Evolutionary conservation across 139 green algal genomes (phyloP), one percentile per base, ranked within the genome.

Genomic region (Asterochloris erici): DNA sequence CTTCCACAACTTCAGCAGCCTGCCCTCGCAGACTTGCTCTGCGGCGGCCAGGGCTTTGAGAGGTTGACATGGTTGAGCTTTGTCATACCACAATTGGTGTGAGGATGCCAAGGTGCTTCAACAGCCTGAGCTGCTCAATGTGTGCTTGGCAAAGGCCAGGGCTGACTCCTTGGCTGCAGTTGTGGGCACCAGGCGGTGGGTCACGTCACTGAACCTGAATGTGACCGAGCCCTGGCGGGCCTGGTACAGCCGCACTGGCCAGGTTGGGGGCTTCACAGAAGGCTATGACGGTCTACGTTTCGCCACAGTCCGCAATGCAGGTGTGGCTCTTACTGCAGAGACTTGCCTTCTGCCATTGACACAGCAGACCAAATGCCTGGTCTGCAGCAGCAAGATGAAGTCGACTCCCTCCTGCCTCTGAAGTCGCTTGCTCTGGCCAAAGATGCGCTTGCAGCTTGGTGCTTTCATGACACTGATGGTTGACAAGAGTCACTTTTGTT

Each of bases 201-300:
- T 81, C 11, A 63, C 77, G 10, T 73, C 62, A 26, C 19, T 81
- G 63, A 19, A 81, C n/a, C 63, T 81, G 14, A n/a, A 27, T 26
- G 73, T 74, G 0, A 19, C 38, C 11, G 73, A 81, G 28, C 61
- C 73, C 15, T 81, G 77, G 63, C 26, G 63, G 27, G 62, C 77
- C 10, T 81, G 77, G 63, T 81, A 73, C 27, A 71, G n/a, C 23
- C 29, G 0, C 74, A 63, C 83, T 81, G 82, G 70, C n/a, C 85
- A 94, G 84, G 87, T 94, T 13, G 93, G 88, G 38, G 93, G 93
- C 23, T 92, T 88, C 79, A 82, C 87, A 0, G 81, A 87, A 10
- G 74, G 87, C 10, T 93, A 96, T 75, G 47, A 89, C 12, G 87
- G 85, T 10, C 83, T 97, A 26, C 92, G 88, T 0, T 97, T 97